Percentiles rank a stretch among this genome's conserved stretches.
phyloP scores from a whole-genome alignment of 345 rosid species.

The Alliaria petiolata region DNA sequence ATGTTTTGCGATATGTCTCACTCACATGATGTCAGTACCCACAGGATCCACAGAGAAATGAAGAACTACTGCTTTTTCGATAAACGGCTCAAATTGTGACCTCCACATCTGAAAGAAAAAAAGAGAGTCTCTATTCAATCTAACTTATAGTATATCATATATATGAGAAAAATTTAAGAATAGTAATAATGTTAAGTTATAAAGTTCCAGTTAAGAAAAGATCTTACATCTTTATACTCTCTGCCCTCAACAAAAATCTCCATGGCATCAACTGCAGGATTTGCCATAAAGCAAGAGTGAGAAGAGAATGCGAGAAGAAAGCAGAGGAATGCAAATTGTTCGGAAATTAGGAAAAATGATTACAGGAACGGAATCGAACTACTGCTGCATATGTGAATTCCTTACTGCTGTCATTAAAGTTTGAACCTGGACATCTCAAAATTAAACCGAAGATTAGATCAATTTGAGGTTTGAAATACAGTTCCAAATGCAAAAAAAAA shows the following conservation, averaged over 20 bases:
- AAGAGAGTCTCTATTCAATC: background rate
- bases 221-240: constrained; percentile 68
- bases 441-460: background rate
- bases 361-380: constrained; percentile 72
- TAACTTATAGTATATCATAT: background rate
- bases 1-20: constrained; percentile 31
- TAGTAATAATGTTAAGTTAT: background rate
- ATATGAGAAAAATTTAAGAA: background rate
- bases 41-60: constrained; percentile 80
- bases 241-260: constrained; percentile 58
- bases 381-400: constrained; percentile 67
- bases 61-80: constrained; percentile 41
- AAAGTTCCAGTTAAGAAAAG: background rate
- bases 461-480: background rate
- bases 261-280: constrained; percentile 68
- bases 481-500: background rate
- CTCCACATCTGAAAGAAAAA: constrained; percentile 60
- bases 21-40: constrained; percentile 78
- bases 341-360: constrained; percentile 11
- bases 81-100: constrained; percentile 50
- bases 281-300: constrained; percentile 22
- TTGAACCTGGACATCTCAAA: constrained; percentile 49
- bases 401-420: constrained; percentile 56
- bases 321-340: background rate
- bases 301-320: constrained; percentile 5